Percentiles rank a stretch among this genome's conserved stretches.
Conservation (phyloP, 805 yeast genomes). For the Metschnikowia baotianmanensis region DNA sequence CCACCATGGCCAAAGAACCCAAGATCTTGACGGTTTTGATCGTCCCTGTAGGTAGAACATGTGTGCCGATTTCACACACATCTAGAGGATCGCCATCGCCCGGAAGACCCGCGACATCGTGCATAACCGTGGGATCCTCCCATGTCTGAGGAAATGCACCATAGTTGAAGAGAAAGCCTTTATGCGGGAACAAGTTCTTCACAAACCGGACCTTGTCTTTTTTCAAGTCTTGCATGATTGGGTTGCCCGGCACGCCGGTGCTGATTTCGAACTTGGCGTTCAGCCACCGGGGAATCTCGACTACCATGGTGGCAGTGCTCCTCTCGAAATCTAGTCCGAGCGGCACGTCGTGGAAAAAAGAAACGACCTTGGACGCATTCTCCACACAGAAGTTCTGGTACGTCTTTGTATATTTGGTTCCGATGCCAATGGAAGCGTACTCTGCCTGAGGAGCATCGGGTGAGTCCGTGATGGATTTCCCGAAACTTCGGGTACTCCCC, state of each 20-base stretch:
- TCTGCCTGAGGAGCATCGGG: constrained; percentile 7
- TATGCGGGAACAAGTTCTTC: constrained; percentile 97
- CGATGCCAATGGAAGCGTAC: constrained; percentile 18
- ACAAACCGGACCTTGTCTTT: constrained; percentile 95
- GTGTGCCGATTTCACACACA: constrained; percentile 85
- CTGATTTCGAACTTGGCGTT: constrained; percentile 95
- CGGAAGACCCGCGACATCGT: constrained; percentile 42
- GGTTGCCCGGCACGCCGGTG: constrained; percentile 81
- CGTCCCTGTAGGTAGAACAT: constrained; percentile 63
- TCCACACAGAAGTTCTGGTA: constrained; percentile 45
- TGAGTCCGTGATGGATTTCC: constrained; percentile 2
- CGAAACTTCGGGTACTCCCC: no score
- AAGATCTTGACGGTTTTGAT: constrained; percentile 87
- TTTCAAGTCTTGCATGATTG: constrained; percentile 95
- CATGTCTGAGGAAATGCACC: constrained; percentile 98
- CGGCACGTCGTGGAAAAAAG: constrained; percentile 75
- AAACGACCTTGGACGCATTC: constrained; percentile 41
- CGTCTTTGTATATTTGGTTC: constrained; percentile 34
- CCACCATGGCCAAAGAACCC: constrained; percentile 93
- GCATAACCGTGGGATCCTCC: constrained; percentile 68
- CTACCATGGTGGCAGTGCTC: constrained; percentile 65
- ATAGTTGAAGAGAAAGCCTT: constrained; percentile 97
- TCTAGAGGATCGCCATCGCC: constrained; percentile 98
- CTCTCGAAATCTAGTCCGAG: constrained; percentile 42
- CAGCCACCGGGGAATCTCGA: constrained; percentile 98